Evolutionary conservation across 805 yeast species (phyloP).

Genomic region (Candida taoyuanica): DNA sequence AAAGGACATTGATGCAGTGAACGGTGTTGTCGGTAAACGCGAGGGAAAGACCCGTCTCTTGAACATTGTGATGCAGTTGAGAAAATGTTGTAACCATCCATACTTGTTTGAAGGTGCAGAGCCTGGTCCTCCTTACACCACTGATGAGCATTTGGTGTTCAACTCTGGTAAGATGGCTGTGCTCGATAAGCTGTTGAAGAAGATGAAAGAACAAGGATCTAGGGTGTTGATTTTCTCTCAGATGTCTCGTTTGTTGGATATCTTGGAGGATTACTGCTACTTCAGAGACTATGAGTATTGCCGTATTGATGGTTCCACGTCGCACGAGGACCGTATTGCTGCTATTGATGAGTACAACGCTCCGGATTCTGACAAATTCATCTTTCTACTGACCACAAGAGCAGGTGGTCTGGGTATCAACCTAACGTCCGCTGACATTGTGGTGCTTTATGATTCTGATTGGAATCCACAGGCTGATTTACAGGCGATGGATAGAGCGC

Average conservation of each 20-base stretch:
- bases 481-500: constrained; percentile 98
- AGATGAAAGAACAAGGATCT: constrained; percentile 71
- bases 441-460: constrained; percentile 84
- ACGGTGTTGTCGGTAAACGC: constrained; percentile 90
- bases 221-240: constrained; percentile 90
- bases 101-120: constrained; percentile 98
- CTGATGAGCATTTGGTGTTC: constrained; percentile 88
- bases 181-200: constrained; percentile 73
- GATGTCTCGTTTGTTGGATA: constrained; percentile 87
- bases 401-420: constrained; percentile 98
- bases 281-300: constrained; percentile 82
- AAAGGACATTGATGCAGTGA: constrained; percentile 93
- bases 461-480: constrained; percentile 99
- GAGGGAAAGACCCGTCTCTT: constrained; percentile 88
- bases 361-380: constrained; percentile 76
- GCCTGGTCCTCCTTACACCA: constrained; percentile 96
- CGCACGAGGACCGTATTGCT: constrained; percentile 86
- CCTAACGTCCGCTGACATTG: constrained; percentile 87
- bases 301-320: constrained; percentile 90
- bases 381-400: constrained; percentile 84
- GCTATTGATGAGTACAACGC: constrained; percentile 90
- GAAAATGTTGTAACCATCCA: constrained; percentile 97
- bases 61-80: constrained; percentile 92
- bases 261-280: constrained; percentile 86
- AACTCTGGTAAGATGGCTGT: constrained; percentile 91